phyloP scores from a whole-genome alignment of 1,284 basidiomycete genomes.

The Marasmius fiardii region DNA sequence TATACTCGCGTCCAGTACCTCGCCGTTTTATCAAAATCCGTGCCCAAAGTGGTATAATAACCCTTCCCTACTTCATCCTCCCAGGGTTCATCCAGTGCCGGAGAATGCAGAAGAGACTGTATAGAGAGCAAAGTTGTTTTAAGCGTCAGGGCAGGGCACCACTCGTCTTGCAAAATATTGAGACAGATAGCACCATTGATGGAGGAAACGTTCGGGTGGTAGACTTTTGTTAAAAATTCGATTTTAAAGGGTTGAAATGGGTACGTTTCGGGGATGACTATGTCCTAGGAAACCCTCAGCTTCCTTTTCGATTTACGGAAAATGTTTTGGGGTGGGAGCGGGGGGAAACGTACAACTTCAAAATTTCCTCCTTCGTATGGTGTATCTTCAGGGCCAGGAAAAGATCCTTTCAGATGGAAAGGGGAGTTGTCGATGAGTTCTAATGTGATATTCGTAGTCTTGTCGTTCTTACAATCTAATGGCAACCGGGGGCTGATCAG shows the following conservation, averaged over 20 bases:
- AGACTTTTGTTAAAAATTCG: conserved; percentile 96
- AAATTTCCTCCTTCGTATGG: conserved; percentile 94
- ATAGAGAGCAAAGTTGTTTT: conserved; percentile 96
- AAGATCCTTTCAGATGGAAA: conserved; percentile 86
- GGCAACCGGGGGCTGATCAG: background rate
- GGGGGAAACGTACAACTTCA: conserved; percentile 88
- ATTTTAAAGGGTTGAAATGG: conserved; percentile 98
- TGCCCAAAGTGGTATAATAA: conserved; percentile 89
- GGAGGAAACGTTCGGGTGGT: conserved; percentile 96
- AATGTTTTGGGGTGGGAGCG: background rate
- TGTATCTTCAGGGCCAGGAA: conserved; percentile 90
- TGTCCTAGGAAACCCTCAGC: conserved; percentile 60
- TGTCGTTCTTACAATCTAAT: conserved; percentile 93
- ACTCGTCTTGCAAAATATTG: conserved; percentile 86
- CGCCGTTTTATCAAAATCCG: conserved; percentile 90
- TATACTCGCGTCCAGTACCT: conserved; percentile 93
- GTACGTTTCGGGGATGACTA: conserved; percentile 91
- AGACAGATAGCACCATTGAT: conserved; percentile 86
- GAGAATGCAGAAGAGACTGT: conserved; percentile 93
- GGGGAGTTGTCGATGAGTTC: conserved; percentile 86
- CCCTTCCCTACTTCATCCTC: conserved; percentile 98
- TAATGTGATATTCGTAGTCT: conserved; percentile 80
- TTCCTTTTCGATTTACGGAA: background rate
- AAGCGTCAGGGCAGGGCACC: conserved; percentile 92
- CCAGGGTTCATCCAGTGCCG: conserved; percentile 96